phyloP scores from a whole-genome alignment of 768 basidiomycete species.

The Lentinula raphanica region DNA sequence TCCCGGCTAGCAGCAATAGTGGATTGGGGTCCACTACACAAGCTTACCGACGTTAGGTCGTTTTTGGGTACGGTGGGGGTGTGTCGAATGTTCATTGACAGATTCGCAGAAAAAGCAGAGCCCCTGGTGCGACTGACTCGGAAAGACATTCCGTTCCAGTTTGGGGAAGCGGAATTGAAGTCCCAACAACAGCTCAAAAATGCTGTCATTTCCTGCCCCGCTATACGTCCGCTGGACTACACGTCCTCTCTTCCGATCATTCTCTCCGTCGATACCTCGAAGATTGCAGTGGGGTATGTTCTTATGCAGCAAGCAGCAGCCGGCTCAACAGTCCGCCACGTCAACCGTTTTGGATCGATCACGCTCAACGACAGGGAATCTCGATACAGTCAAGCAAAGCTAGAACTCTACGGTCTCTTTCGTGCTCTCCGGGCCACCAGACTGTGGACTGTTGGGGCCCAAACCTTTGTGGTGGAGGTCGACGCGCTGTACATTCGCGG shows the following conservation, averaged over 20 bases:
- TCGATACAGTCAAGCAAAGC: background rate
- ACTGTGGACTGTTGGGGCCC: background rate
- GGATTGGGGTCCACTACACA: background rate
- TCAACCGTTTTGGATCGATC: background rate
- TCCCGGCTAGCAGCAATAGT: background rate
- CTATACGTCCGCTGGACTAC: constrained; percentile 23
- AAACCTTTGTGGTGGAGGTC: background rate
- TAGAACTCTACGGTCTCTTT: background rate
- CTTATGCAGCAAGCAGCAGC: constrained; percentile 22
- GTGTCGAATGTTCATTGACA: background rate
- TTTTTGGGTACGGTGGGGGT: background rate
- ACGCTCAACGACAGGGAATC: background rate
- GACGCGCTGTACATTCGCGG: background rate
- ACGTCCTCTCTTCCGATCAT: constrained; percentile 15
- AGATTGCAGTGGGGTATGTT: constrained; percentile 25
- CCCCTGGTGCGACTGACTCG: background rate
- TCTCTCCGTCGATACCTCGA: constrained; percentile 26
- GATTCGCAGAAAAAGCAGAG: background rate
- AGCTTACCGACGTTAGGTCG: background rate
- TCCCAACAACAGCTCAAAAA: constrained; percentile 16
- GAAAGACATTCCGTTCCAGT: background rate
- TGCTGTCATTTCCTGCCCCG: background rate
- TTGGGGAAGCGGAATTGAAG: background rate
- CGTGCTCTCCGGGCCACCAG: background rate
- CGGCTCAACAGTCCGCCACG: constrained; percentile 8